Base-by-base conservation (phyloP, 495 filamentous ascomycete genomes). In the Hypoxylon intermedium region DNA sequence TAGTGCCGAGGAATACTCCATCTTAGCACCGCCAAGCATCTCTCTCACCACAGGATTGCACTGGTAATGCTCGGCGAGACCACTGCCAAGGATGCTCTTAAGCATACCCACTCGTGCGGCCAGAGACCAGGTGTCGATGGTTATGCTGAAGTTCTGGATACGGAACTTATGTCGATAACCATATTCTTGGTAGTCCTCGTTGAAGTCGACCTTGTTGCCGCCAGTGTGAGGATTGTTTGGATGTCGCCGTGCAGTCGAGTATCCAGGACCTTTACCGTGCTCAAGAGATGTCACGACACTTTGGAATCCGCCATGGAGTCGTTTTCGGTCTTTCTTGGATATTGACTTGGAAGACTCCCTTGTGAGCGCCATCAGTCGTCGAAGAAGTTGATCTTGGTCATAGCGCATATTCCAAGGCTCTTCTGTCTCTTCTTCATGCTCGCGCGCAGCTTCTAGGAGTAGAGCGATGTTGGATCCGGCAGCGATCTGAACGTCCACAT, bases 91-190 rank as follows among this genome's bases (percentile, higher is more conserved):
- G 7, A 93, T 71, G n/a, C 87, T 79, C 68, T 89, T 87, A 28
- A 98, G 78, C 36, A 86, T 83, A 54, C 91, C 85, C 42, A 95
- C 73, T 19, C 92, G 82, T 61, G 89, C 81, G 60, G 93, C 82
- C 63, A 96, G 93, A 82, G 90, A 94, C 93, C 93, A 98, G 33
- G 83, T 86, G 66, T 97, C 90, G 50, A 98, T 92, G 54, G 82
- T 82, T 80, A 97, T 85, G 33, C 85, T 85, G 54, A 84, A 83
- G 20, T 83, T 82, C 53, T 90, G 85, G 28, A 97, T 85, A 54
- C 86, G 85, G 30, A 97, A 83, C 11, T 82, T 89, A 73, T 94
- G 77, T 16, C 91, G 83, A 60, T 87, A 90, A 15, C 93, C 93
- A 63, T 90, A 91, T 51, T 87, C 84, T 15, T 79, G 79, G 34